These are phyloP conservation scores for Nyssa sinensis DNA, from an alignment of 148 eudicot genomes.

Conservation along the genomic window DNA sequence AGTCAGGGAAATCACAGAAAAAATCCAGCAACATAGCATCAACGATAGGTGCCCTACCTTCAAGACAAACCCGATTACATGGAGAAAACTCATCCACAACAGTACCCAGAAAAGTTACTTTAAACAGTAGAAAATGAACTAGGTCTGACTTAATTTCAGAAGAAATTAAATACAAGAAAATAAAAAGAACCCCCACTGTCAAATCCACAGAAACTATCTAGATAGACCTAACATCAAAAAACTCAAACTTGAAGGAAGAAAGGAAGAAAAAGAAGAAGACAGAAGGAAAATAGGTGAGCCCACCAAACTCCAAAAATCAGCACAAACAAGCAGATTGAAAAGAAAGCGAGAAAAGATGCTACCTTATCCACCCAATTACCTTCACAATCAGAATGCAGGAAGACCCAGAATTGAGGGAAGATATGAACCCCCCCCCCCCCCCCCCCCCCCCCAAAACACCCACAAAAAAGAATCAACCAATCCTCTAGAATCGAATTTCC, in stretches of 20 bases:
- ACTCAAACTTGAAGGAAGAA: slow-evolving; percentile 18
- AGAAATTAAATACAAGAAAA: slow-evolving; percentile 1
- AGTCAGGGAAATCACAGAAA: slow-evolving; percentile 66
- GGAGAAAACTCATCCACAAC: slow-evolving; percentile 71
- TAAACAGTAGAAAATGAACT: slow-evolving; percentile 23
- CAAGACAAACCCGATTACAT: slow-evolving; percentile 68
- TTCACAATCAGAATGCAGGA: slow-evolving; percentile 15
- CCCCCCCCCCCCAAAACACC: too few species aligned
- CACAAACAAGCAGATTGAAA: slow-evolving; percentile 23
- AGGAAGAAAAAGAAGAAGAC: too few species aligned
- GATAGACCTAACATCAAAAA: slow-evolving; percentile 18
- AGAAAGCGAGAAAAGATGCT: slow-evolving; percentile 25
- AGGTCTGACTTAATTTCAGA: slow-evolving; percentile 6
- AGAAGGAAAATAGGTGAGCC: slow-evolving; percentile 11
- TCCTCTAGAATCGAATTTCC: slow-evolving; percentile 40
- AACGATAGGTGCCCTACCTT: slow-evolving; percentile 62
- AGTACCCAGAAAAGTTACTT: slow-evolving; percentile 11
- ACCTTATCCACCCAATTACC: slow-evolving; percentile 38
- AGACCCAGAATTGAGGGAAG: slow-evolving; percentile 26
- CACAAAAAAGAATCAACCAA: slow-evolving; percentile 35
- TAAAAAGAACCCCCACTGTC: slow-evolving; percentile 22
- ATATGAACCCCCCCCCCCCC: slow-evolving; percentile 21
- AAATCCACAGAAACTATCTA: slow-evolving; percentile 31
- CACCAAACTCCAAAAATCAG: slow-evolving; percentile 17
- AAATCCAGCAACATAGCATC: slow-evolving; percentile 69